Evolutionary conservation across 2,329 filamentous ascomycete genomes (phyloP).

Genomic region (Colletotrichum navitas): DNA sequence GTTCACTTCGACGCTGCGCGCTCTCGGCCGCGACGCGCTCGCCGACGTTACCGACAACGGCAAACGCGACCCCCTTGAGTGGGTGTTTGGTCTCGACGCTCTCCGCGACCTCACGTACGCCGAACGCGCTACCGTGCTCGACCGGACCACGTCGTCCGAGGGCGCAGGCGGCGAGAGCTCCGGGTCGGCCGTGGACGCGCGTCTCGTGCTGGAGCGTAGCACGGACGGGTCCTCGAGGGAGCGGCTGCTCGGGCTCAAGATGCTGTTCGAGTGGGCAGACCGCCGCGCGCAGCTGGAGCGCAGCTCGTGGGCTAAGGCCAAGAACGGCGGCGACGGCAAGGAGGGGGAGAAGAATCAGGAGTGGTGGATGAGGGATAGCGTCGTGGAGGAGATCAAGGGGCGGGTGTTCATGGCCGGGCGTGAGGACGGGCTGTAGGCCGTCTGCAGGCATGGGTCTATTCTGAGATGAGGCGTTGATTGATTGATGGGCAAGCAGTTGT

Average conservation of each 20-base stretch:
- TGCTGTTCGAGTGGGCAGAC: slow-evolving; percentile 70
- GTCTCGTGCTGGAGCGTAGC: slow-evolving; percentile 73
- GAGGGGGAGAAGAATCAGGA: slow-evolving; percentile 51
- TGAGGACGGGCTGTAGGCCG: slow-evolving; percentile 45
- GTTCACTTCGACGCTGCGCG: slow-evolving; percentile 81
- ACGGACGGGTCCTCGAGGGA: slow-evolving; percentile 56
- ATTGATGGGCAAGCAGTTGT: not conserved
- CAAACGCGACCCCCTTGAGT: slow-evolving; percentile 70
- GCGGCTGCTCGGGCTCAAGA: slow-evolving; percentile 60
- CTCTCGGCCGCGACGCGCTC: slow-evolving; percentile 66
- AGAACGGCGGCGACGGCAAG: slow-evolving; percentile 15
- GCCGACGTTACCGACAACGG: slow-evolving; percentile 46
- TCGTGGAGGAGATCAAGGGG: slow-evolving; percentile 68
- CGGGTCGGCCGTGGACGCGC: slow-evolving; percentile 72
- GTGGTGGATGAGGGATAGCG: slow-evolving; percentile 69
- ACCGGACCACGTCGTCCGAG: slow-evolving; percentile 61
- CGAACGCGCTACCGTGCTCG: slow-evolving; percentile 74
- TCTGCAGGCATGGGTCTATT: not conserved
- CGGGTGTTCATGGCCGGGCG: slow-evolving; percentile 65
- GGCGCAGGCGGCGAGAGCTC: slow-evolving; percentile 57
- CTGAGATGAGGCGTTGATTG: too few species aligned
- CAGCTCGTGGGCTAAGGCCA: slow-evolving; percentile 41
- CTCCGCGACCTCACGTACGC: slow-evolving; percentile 70
- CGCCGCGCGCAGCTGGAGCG: slow-evolving; percentile 55
- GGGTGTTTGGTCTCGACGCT: slow-evolving; percentile 76